Evolutionary conservation across 2,329 filamentous ascomycete species (phyloP).

Genomic region (Oidium heveae): DNA sequence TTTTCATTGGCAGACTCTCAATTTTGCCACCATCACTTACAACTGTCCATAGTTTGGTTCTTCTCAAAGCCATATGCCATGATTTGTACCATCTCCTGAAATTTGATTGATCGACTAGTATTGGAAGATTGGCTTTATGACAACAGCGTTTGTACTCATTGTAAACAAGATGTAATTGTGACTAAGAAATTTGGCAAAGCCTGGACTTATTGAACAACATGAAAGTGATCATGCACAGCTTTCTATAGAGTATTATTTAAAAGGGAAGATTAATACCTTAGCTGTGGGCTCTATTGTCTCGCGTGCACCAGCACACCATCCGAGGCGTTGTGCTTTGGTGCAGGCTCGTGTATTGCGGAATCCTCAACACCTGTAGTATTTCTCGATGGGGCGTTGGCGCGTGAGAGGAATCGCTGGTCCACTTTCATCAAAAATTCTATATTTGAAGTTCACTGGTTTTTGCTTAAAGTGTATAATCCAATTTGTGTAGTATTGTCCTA

Average conservation of each 20-base stretch:
- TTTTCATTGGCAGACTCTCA: too few relatives aligned
- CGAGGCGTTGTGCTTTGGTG: too few relatives aligned
- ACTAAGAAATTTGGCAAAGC: too few relatives aligned
- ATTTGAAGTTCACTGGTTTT: background rate
- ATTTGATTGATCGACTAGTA: background rate
- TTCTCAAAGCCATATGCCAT: too few relatives aligned
- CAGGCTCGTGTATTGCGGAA: background rate
- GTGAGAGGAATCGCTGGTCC: background rate
- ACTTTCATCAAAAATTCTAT: background rate
- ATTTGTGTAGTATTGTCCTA: background rate
- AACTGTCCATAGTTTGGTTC: too few relatives aligned
- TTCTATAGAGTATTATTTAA: too few relatives aligned
- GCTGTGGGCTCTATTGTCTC: too few relatives aligned
- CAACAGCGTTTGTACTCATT: background rate
- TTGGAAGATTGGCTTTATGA: background rate
- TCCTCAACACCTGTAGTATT: background rate
- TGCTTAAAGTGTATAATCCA: background rate
- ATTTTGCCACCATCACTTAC: too few relatives aligned
- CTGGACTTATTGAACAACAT: too few relatives aligned
- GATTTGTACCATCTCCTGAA: background rate
- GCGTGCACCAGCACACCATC: too few relatives aligned
- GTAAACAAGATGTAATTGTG: too few relatives aligned
- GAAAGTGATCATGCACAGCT: background rate
- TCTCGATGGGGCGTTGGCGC: background rate
- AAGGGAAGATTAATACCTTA: too few relatives aligned